A percentile compares a stretch with the other conserved stretches of the same genome.
Evolutionary conservation across 345 rosid species (phyloP).

Genomic region (Corchorus capsularis): DNA sequence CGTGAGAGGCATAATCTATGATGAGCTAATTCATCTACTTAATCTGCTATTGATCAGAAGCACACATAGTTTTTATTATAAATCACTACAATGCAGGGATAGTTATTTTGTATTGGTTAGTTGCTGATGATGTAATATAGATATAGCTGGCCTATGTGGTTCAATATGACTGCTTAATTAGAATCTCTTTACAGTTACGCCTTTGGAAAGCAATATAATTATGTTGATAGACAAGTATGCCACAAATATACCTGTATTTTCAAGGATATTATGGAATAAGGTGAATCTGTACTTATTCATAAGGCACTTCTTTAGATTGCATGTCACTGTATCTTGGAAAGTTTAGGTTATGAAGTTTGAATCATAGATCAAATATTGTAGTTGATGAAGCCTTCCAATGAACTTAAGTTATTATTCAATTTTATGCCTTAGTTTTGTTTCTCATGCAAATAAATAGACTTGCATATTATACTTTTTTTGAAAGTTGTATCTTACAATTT

Average conservation of each 20-base stretch:
- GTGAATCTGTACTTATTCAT: not conserved
- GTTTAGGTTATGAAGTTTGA: not conserved
- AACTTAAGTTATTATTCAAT: not conserved
- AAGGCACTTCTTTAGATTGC: not conserved
- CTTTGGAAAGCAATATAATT: not conserved
- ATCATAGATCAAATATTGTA: not conserved
- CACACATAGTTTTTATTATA: not conserved
- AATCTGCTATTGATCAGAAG: not conserved
- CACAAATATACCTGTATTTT: not conserved
- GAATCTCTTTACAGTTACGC: not conserved
- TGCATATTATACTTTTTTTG: not conserved
- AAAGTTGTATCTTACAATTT: not conserved
- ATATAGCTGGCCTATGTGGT: not conserved
- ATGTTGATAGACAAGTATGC: not conserved
- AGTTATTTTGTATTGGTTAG: not conserved
- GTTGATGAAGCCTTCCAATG: not conserved
- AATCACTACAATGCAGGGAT: not conserved
- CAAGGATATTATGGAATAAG: not conserved
- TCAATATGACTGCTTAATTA: not conserved
- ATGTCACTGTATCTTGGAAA: not conserved
- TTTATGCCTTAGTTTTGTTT: not conserved
- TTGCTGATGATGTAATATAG: not conserved
- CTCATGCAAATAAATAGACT: slow-evolving; percentile 11
- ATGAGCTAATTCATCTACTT: not conserved
- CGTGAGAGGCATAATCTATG: not conserved